These are phyloP conservation scores for Russula abietina DNA, from an alignment of 768 basidiomycete genomes.

Conservation along the genomic window DNA sequence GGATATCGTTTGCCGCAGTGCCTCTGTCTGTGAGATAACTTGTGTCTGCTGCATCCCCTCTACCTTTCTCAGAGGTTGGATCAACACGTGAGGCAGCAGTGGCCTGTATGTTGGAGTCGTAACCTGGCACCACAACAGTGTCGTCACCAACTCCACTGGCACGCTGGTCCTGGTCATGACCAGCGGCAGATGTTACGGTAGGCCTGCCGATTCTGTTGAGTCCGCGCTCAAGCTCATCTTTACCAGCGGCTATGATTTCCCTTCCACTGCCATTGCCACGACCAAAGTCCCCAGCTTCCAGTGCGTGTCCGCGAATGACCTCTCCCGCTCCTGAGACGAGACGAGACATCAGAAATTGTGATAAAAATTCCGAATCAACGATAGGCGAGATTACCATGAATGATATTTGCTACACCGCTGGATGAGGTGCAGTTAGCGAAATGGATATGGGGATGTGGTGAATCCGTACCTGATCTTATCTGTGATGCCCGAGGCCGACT, in stretches of 20 bases:
- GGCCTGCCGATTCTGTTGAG: conserved; percentile 2
- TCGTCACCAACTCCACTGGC: background rate
- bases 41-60: background rate
- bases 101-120: background rate
- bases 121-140: background rate
- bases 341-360: background rate
- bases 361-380: background rate
- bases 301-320: conserved; percentile 1
- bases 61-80: background rate
- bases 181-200: background rate
- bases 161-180: background rate
- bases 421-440: background rate
- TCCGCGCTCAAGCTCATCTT: conserved; percentile 7
- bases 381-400: conserved; percentile 1
- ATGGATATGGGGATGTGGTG: background rate
- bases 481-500: background rate
- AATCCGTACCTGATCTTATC: background rate
- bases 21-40: background rate
- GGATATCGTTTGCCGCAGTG: background rate
- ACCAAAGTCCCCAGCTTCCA: background rate
- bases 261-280: background rate
- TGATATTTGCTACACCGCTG: conserved; percentile 2
- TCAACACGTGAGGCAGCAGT: background rate
- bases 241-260: conserved; percentile 1
- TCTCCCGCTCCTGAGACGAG: background rate